Evolutionary conservation across 129 eudicot genomes (phyloP), one percentile per base, ranked within the genome.

Genomic region (Lactuca saligna): DNA sequence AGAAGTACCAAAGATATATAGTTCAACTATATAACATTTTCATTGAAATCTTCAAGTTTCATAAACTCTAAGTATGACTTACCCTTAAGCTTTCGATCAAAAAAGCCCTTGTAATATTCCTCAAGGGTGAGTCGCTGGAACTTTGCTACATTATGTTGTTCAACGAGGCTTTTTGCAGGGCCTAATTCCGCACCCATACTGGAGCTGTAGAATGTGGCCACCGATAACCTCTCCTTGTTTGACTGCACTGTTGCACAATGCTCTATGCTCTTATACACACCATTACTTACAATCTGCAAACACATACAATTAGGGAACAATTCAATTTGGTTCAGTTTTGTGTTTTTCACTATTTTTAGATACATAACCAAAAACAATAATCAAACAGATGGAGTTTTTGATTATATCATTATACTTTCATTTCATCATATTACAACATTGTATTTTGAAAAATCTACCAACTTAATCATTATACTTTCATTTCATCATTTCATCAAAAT

Each of bases 271-370:
- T 75, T 69, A 71, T 75, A 80, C 1, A 33, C 59, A 16, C 84
- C 81, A 42, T 80, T 80, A 55, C 84, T 80, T 62, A 80, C 17
- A 35, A 80, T 75, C 84, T 80, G 62, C 63, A 67, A 13, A 69
- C 12, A 5, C 29, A 35, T 48, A 34, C 2, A 42, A 42, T 42
- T 42, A 8, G 0, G 5, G 13, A 13, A 8, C 3, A 9, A 4
- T 9, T 42, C 12, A 3, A 9, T 25, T 39, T 39, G 1, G 44
- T 6, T 35, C 6, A 35, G 1, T 35, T 35, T 6, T 35, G 0
- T 35, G 6, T 35, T 35, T 35, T 4, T 4, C 4, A 1, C 6
- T 6, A 35, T 35, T 35, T 35, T 35, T 35, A 35, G 38, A 0
- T 35, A 35, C 6, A 35, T 35, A 35, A 35, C 5, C 38, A 35